phyloP scores from a whole-genome alignment of 2,329 filamentous ascomycete genomes.

The Pestalotiopsis sp. region DNA sequence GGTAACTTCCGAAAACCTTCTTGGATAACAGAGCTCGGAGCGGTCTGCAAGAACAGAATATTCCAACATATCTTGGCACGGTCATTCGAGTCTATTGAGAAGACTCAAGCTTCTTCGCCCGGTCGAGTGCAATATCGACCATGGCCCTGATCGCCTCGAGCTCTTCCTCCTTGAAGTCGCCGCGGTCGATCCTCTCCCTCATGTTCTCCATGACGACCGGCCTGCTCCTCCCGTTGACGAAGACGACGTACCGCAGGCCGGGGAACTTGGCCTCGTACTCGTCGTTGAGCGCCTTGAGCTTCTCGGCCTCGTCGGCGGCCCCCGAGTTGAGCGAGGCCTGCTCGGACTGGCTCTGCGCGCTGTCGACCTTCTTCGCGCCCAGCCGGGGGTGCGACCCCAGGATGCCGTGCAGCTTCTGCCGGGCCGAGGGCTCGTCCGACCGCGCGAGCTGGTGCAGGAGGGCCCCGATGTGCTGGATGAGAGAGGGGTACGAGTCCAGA shows the following conservation, averaged over 20 bases:
- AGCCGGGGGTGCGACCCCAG: conserved; percentile 82
- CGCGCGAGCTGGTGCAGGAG: conserved; percentile 65
- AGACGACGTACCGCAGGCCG: conserved; percentile 85
- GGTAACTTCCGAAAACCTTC: no score
- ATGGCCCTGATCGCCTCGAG: conserved; percentile 82
- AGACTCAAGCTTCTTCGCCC: conserved; percentile 64
- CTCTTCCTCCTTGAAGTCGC: conserved; percentile 69
- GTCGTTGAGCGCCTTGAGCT: conserved; percentile 67
- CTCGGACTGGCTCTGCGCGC: conserved; percentile 77
- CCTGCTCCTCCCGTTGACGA: conserved; percentile 81
- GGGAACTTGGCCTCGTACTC: conserved; percentile 84
- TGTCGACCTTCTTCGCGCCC: conserved; percentile 81
- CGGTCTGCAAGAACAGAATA: no score
- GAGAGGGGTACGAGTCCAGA: conserved; percentile 69
- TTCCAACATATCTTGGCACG: not conserved
- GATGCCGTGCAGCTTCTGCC: conserved; percentile 67
- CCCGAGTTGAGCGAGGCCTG: conserved; percentile 70
- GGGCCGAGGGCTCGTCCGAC: conserved; percentile 47
- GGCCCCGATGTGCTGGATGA: conserved; percentile 69
- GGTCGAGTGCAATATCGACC: conserved; percentile 86
- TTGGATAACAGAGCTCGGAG: no score
- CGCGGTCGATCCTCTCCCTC: conserved; percentile 70
- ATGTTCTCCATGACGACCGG: conserved; percentile 82
- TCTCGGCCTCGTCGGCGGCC: conserved; percentile 55
- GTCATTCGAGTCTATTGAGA: conserved; percentile 10